Percentiles rank a stretch among this genome's conserved stretches.
Evolutionary conservation across 73 alveolate genomes (phyloP).

Genomic region (Breviolum minutum): DNA sequence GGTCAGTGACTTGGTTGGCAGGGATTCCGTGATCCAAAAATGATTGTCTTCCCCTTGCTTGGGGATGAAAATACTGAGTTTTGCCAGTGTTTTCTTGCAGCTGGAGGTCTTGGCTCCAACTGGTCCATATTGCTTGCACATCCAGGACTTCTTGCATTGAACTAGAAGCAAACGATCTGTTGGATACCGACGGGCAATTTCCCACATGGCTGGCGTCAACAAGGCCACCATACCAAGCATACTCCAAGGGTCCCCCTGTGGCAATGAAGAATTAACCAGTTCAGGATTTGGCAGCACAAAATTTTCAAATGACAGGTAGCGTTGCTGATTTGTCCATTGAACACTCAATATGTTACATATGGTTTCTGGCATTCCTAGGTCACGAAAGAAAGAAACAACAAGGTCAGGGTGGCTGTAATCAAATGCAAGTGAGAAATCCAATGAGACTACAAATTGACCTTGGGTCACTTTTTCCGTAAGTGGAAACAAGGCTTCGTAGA

Average conservation of each 20-base stretch:
- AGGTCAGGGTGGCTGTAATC: slow-evolving; percentile 19
- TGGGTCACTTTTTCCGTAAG: neutral
- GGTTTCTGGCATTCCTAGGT: neutral
- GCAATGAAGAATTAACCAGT: neutral
- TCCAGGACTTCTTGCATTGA: neutral
- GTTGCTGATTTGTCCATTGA: neutral
- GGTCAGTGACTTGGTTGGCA: neutral
- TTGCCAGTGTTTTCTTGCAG: neutral
- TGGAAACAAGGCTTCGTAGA: neutral
- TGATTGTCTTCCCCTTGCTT: neutral
- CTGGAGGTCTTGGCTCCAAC: neutral
- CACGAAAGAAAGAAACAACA: neutral
- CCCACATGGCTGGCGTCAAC: slow-evolving; percentile 65
- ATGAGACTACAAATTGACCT: neutral
- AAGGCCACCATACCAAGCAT: slow-evolving; percentile 13
- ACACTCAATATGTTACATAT: neutral
- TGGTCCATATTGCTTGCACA: neutral
- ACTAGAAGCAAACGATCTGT: neutral
- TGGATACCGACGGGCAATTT: neutral
- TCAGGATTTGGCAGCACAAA: neutral
- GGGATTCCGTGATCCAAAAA: neutral
- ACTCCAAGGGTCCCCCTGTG: slow-evolving; percentile 37
- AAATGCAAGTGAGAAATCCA: slow-evolving; percentile 8
- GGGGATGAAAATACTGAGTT: slow-evolving; percentile 6
- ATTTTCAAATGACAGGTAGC: neutral